phyloP scores from a whole-genome alignment of 2,329 filamentous ascomycete genomes.

The Didymella arachidicola region DNA sequence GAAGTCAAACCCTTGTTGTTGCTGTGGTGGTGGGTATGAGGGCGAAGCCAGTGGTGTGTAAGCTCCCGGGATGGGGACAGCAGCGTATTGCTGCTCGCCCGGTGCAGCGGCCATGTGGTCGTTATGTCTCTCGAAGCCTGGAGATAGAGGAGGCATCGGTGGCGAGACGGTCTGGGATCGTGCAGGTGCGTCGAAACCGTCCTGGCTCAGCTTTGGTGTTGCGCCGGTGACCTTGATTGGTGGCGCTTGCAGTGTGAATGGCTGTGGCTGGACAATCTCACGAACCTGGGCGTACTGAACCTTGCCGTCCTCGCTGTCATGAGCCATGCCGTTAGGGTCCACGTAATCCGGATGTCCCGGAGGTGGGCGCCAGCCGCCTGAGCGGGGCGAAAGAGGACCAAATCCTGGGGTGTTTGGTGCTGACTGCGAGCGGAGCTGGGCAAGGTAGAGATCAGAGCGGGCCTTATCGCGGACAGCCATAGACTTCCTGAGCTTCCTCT shows the following conservation, averaged over 20 bases:
- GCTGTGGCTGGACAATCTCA: constrained; percentile 59
- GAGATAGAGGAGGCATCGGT: constrained; percentile 45
- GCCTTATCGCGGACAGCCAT: constrained; percentile 96
- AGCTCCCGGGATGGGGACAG: constrained; percentile 87
- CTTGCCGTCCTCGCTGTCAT: constrained; percentile 58
- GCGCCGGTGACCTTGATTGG: constrained; percentile 79
- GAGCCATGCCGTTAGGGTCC: constrained; percentile 59
- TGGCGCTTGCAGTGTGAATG: constrained; percentile 88
- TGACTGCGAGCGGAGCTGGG: constrained; percentile 71
- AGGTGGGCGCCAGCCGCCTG: constrained; percentile 59
- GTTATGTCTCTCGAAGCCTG: constrained; percentile 59
- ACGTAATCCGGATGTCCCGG: constrained; percentile 52
- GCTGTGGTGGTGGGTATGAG: constrained; percentile 48
- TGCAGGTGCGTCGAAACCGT: constrained; percentile 63
- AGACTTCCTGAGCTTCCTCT: constrained; percentile 92
- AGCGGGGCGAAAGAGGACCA: constrained; percentile 68
- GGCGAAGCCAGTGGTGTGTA: constrained; percentile 65
- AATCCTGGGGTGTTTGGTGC: constrained; percentile 95
- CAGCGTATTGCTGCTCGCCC: constrained; percentile 83
- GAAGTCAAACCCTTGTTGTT: constrained; percentile 49
- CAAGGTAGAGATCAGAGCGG: constrained; percentile 92
- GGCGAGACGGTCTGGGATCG: constrained; percentile 50
- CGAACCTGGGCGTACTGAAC: constrained; percentile 50
- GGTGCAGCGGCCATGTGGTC: constrained; percentile 74
- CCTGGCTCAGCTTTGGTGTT: constrained; percentile 73